A percentile compares a stretch with the other conserved stretches of the same genome.
Conservation (phyloP, 768 basidiomycete genomes). For the Gautieria morchelliformis region DNA sequence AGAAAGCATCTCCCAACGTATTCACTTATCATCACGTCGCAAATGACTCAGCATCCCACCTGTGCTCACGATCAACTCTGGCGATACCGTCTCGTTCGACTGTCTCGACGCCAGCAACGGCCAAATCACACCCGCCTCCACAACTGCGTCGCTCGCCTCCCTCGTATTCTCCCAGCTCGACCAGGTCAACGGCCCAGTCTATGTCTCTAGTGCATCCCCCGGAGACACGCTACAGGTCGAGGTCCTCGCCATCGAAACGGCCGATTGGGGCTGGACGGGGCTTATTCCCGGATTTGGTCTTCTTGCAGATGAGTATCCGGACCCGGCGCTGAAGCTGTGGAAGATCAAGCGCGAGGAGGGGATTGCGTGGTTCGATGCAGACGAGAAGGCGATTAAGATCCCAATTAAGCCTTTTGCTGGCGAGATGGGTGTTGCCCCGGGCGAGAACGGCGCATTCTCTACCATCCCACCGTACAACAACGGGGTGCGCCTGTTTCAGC, state of each 20-base stretch:
- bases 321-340: slow-evolving; percentile 47
- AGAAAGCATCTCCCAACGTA: too few species aligned
- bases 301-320: slow-evolving; percentile 44
- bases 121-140: slow-evolving; percentile 39
- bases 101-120: slow-evolving; percentile 59
- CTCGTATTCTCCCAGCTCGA: slow-evolving; percentile 40
- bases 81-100: slow-evolving; percentile 45
- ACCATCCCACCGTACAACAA: slow-evolving; percentile 56
- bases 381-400: slow-evolving; percentile 33
- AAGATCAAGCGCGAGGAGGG: slow-evolving; percentile 30
- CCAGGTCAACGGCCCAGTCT: slow-evolving; percentile 54
- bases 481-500: slow-evolving; percentile 19
- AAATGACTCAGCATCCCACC: slow-evolving; percentile 37
- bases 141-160: slow-evolving; percentile 24
- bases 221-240: slow-evolving; percentile 56
- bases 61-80: slow-evolving; percentile 38
- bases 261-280: slow-evolving; percentile 56
- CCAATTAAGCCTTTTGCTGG: slow-evolving; percentile 51
- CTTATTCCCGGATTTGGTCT: slow-evolving; percentile 52
- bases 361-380: slow-evolving; percentile 43
- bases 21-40: neutral
- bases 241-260: slow-evolving; percentile 40
- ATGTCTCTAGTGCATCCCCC: slow-evolving; percentile 38
- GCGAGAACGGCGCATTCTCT: slow-evolving; percentile 39
- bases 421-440: slow-evolving; percentile 54